Evolutionary conservation across 2,329 filamentous ascomycete species (phyloP), one percentile per base, ranked within the genome.

Genomic region (Nemania abortiva): DNA sequence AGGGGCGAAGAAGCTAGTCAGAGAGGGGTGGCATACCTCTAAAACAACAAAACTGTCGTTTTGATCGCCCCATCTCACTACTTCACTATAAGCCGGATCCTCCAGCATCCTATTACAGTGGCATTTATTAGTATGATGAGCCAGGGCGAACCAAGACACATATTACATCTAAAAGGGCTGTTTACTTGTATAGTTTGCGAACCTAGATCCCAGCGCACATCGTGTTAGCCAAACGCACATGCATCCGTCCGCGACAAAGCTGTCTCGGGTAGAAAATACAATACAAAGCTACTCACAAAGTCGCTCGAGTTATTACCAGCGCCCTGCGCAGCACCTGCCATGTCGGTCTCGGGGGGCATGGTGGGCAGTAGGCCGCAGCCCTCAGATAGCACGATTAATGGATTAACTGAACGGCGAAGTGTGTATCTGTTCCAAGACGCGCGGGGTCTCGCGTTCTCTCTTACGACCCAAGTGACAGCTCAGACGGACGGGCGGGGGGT

Each of bases 41-140:
- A 98, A 86, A 59, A 99, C 97, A 67, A 99, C 95, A 79, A 99
- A 99, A 75, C 94, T 97, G 78, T 98, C 93, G 63, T 94, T 95
- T 72, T 95, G 91, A 74, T 97, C 94, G 69, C 95, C 95, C 96
- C 96, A 99, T 82, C 95, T 88, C 57, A 98, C 96, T 70, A 98
- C 95, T 70, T 92, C 91, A 75, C 95, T 90, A 81, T 99, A 97
- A 62, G 93, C 91, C 42, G 95, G 95, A 78, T 97, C 97, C 82
- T 98, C 95, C 77, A 99, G 86, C 96, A 99, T 99, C 80, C 94
- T 97, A 71, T 37, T 42, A 79, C 69, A 74, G 49, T 1, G 15
- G n/a, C 68, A 72, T 71, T 81, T 67, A 82, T 81, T 74, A 74
- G 75, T 71, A 73, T 66, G 37, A 52, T n/a, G 54, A 27, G 54